Evolutionary conservation across 345 rosid genomes (phyloP).

Genomic region (Brassica incana): DNA sequence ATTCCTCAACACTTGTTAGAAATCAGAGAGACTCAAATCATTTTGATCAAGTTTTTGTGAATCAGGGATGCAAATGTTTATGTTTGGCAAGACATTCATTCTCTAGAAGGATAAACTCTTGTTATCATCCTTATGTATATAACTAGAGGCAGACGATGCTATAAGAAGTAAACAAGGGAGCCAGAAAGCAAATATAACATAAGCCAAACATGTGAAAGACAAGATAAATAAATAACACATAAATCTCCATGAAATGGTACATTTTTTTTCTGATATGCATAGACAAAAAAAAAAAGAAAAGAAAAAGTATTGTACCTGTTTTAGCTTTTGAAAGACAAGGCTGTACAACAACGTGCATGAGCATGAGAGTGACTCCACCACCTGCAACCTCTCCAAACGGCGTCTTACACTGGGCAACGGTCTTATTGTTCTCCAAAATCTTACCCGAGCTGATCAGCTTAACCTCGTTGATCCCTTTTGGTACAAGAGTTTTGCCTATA

Average conservation of each 20-base stretch:
- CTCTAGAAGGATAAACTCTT: background rate
- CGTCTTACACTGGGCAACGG: constrained; percentile 76
- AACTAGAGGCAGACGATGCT: background rate
- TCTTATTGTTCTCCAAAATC: constrained; percentile 76
- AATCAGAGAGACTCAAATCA: background rate
- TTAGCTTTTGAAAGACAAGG: constrained; percentile 65
- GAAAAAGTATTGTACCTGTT: constrained; percentile 47
- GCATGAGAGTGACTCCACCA: constrained; percentile 48
- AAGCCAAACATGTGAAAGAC: background rate
- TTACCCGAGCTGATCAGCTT: constrained; percentile 86
- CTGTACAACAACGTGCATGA: constrained; percentile 89
- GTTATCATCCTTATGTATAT: background rate
- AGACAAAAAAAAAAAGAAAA: background rate
- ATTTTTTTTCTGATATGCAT: background rate
- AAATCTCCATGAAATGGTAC: background rate
- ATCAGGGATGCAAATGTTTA: background rate
- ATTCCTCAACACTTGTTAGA: background rate
- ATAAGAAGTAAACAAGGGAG: background rate
- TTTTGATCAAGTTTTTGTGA: background rate
- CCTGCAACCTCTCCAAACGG: constrained; percentile 62
- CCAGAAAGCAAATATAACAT: background rate
- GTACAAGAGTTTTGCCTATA: constrained; percentile 68
- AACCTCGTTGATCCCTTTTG: constrained; percentile 75
- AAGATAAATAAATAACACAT: background rate
- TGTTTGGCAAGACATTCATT: background rate